Base-by-base conservation (phyloP, 2,329 filamentous ascomycete genomes). In the Hirsutella minnesotensis region DNA sequence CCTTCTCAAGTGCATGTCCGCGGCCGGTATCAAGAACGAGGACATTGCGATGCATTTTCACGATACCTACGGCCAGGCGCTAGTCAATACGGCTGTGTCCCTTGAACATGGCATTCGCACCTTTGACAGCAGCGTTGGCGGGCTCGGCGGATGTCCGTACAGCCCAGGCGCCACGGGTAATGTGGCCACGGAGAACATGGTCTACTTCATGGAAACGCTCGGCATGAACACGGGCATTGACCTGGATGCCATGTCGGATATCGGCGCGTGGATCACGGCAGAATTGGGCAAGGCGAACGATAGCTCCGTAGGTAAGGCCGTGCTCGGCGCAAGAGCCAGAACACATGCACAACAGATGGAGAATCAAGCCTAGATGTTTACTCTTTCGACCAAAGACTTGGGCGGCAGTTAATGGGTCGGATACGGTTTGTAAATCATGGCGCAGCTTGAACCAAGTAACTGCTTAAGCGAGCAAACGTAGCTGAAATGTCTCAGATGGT, bases 101-200 rank as follows among this genome's bases (percentile, higher is more conserved):
- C 72, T 92, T 24, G 82, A 86, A 56, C 77, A 84, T 51, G 87
- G 87, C 0, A 75, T 94, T 34, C 67, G 84, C 27, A 84, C 77
- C 0, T 92, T 94, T 57, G 87, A 94, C 56, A 77, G 76, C 49
- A 85, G 83, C 42, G 83, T 94, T 1, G 84, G 77, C 2, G 87
- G 87, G 0, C 68, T 94, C 1, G 87, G 87, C 2, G 87, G 87
- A 0, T 94, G 87, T 56, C 87, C 87, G 0, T 94, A 86, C 56
- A 85, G 81, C 48, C 86, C 86, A 0, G 87, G 87, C 0, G 86
- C 86, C 1, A 92, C 86, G 34, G 87, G 87, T 1, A 94, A 94
- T 57, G 84, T 90, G 12, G 80, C 84, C 1, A 89, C 86, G 0
- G 87, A 94, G 63, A 83, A 94, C 57, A 64, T 94, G 62, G 81